Base-by-base conservation (phyloP, 257 asterid genomes). In the Penstemon barbatus region DNA sequence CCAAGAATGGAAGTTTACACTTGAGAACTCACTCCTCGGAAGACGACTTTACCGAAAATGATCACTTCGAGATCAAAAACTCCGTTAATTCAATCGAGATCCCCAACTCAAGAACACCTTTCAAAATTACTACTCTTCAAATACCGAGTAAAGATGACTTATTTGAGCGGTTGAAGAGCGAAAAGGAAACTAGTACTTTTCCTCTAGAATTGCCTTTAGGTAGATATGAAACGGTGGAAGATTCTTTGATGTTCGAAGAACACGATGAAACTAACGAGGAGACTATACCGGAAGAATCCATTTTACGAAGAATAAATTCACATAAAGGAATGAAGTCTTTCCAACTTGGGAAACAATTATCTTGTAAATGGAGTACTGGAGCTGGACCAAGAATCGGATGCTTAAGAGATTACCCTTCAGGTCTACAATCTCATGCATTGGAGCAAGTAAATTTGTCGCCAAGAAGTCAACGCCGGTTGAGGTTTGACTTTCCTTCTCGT, bases 341-440 rank as follows among this genome's bases (percentile, higher is more conserved):
- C 68, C 96, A 91, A 67, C 45, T 91, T 13, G 95, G 91, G 57
- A 84, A 85, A 62, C 90, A 91, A 19, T 33, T 91, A 49, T 89
- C 96, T 4, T 84, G 87, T 81, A 87, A 66, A 79, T 91, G 98
- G 98, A 91, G 96, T 70, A 89, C 96, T 0, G 97, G 97, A 49
- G 97, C 96, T 1, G 97, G 97, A 10, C 97, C 97, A 0, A 73
- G 97, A 18, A 91, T 91, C 0, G 93, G 97, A 3, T 89, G 93
- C 63, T 68, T 91, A 71, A 79, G 97, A 66, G 96, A 91, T 7
- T 91, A 89, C 57, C 98, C 96, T 0, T 77, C 92, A 0, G 87
- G 87, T 69, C 87, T 91, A 8, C 96, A 91, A 57, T 78, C 78
- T 57, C 95, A 84, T 8, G 98, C 92, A 5, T 66, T 91, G 38